Base-by-base conservation (phyloP, 1,284 basidiomycete species). In the Ustilago sp. region DNA sequence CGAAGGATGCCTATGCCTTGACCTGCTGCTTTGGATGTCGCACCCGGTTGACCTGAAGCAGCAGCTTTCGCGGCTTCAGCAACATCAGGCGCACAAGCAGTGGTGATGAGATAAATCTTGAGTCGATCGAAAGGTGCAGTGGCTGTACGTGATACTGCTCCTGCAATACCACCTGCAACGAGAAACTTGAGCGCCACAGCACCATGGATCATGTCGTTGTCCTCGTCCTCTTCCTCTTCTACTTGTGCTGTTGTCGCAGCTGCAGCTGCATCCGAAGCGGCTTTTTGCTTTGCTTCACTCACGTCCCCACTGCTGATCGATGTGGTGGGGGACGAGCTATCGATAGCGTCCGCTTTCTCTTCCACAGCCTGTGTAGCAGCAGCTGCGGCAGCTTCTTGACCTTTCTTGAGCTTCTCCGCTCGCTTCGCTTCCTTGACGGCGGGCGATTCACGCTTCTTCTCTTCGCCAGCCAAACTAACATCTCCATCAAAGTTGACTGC, bases 51-150 rank as follows among this genome's bases (percentile, higher is more conserved):
- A 11, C 43, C 43, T 3, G 43, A 45, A 6, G 19, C 43, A 15
- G 61, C 68, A 11, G 56, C 73, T 38, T 67, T 59, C 47, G 73
- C 67, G 8, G 67, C 58, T 9, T 77, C 65, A 2, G 41, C 47
- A 1, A 64, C 65, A 2, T 67, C 59, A n/a, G 54, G 38, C 3
- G 81, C 62, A 15, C 79, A 64, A 38, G 86, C 83, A 89, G 90
- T 50, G 4, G 96, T 99, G 77, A 99, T 99, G 65, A 99, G 90
- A 87, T 97, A 99, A 63, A 99, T 91, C 87, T 98, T 99, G 56
- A 99, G 89, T 65, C 97, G 91, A 87, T 99, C 97, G 80, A 99
- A 98, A 0, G 97, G 97, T 6, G 97, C 97, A 0, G 97, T 99
- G 68, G 94, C 95, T 41, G 95, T 93, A 75, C 97, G 90, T 19